A percentile compares a stretch with the other conserved stretches of the same genome.
phyloP scores from a whole-genome alignment of 2,329 filamentous ascomycete species.

The Aspergillus sp. region DNA sequence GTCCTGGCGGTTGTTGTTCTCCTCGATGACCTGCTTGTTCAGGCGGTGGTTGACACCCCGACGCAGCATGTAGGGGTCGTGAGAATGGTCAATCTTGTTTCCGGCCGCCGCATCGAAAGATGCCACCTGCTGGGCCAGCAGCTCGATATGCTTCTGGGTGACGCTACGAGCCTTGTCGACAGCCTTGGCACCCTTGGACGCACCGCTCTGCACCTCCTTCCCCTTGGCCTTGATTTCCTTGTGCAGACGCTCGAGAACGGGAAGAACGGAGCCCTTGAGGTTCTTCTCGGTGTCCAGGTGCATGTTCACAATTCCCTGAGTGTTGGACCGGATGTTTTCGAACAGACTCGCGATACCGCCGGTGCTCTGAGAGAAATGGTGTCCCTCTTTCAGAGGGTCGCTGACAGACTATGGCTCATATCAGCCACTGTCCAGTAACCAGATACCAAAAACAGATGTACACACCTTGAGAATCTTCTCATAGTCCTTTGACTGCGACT shows the following conservation, averaged over 20 bases:
- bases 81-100: slow-evolving; percentile 60
- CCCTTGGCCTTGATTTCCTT: slow-evolving; percentile 94
- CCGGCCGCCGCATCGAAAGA: slow-evolving; percentile 64
- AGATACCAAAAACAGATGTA: neutral
- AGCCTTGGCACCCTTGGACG: slow-evolving; percentile 76
- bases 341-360: slow-evolving; percentile 85
- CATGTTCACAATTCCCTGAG: slow-evolving; percentile 77
- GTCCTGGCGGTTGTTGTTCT: slow-evolving; percentile 94
- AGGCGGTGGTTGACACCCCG: slow-evolving; percentile 76
- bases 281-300: slow-evolving; percentile 88
- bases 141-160: slow-evolving; percentile 94
- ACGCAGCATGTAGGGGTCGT: slow-evolving; percentile 85
- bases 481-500: slow-evolving; percentile 83
- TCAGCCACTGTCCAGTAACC: slow-evolving; percentile 4
- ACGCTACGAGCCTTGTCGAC: slow-evolving; percentile 79
- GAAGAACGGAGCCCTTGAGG: slow-evolving; percentile 77
- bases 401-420: slow-evolving; percentile 60
- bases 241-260: slow-evolving; percentile 83
- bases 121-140: slow-evolving; percentile 79
- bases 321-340: slow-evolving; percentile 89
- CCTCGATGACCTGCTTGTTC: slow-evolving; percentile 83
- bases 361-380: slow-evolving; percentile 88
- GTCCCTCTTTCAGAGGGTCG: slow-evolving; percentile 75
- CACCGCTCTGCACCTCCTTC: slow-evolving; percentile 79
- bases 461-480: slow-evolving; percentile 82